Percentiles rank a stretch among this genome's conserved stretches.
phyloP scores from a whole-genome alignment of 768 basidiomycete species.

The Kwoniella sp. region DNA sequence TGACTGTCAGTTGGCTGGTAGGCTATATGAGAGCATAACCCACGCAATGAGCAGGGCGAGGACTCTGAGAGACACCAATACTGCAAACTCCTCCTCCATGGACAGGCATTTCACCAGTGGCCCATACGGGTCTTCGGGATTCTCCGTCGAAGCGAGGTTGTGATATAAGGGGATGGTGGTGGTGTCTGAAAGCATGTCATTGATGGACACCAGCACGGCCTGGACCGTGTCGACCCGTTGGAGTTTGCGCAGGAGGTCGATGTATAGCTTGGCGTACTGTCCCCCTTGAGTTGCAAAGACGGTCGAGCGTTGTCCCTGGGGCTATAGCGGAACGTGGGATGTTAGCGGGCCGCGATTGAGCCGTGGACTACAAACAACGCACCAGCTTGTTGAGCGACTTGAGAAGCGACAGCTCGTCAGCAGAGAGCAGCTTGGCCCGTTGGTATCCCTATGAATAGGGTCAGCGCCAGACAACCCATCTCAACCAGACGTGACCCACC shows the following conservation, averaged over 20 bases:
- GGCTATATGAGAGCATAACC: conserved; percentile 16
- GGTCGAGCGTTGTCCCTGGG: conserved; percentile 55
- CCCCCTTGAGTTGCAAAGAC: conserved; percentile 75
- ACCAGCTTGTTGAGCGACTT: conserved; percentile 78
- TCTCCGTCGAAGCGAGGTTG: conserved; percentile 21
- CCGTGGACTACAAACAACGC: conserved; percentile 37
- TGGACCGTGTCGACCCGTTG: conserved; percentile 68
- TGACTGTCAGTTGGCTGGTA: not conserved
- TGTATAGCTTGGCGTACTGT: conserved; percentile 80
- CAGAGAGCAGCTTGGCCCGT: conserved; percentile 81
- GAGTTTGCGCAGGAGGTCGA: conserved; percentile 83
- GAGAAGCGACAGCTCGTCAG: conserved; percentile 78
- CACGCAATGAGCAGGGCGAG: conserved; percentile 78
- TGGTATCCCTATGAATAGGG: conserved; percentile 72
- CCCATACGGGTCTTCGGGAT: conserved; percentile 27
- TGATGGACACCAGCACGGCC: conserved; percentile 71
- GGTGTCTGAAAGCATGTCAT: conserved; percentile 61
- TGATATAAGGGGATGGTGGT: conserved; percentile 45
- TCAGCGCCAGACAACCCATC: conserved; percentile 56
- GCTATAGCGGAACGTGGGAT: conserved; percentile 15
- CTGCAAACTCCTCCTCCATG: conserved; percentile 89
- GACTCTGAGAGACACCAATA: conserved; percentile 82
- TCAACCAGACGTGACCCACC: conserved; percentile 59
- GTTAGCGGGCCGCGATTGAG: not conserved
- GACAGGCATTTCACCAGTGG: conserved; percentile 62